A percentile compares a stretch with the other conserved stretches of the same genome.
Conservation (phyloP, 2,329 filamentous ascomycete species). For the Penicillium sp. region DNA sequence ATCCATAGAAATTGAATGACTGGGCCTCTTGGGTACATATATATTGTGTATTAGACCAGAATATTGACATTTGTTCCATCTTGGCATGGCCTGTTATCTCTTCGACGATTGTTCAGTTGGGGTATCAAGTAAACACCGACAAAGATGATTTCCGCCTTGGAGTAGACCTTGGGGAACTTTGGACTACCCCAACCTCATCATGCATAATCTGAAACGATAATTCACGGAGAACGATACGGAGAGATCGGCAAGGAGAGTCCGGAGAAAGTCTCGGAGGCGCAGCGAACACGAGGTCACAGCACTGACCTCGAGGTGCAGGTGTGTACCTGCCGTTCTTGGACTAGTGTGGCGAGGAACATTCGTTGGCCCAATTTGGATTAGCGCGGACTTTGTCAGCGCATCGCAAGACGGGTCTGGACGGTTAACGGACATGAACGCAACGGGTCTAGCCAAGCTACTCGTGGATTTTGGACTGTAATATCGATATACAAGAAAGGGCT, state of each 20-base stretch:
- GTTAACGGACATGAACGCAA: neutral
- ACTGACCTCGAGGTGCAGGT: neutral
- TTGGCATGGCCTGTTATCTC: neutral
- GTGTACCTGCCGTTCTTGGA: neutral
- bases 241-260: neutral
- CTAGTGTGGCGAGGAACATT: neutral
- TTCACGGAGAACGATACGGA: neutral
- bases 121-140: neutral
- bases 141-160: neutral
- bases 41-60: neutral
- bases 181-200: neutral
- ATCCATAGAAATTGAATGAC: neutral
- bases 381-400: neutral
- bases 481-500: neutral
- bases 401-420: too few species aligned
- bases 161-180: neutral
- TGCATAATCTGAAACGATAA: neutral
- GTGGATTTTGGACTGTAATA: neutral
- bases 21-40: too few species aligned
- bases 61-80: neutral
- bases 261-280: neutral
- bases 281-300: neutral
- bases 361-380: neutral
- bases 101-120: too few species aligned
- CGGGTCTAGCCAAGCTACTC: neutral